These are phyloP conservation scores for Chrysanthemum lavandulifolium DNA, from an alignment of 129 eudicot genomes.

Conservation along the genomic window DNA sequence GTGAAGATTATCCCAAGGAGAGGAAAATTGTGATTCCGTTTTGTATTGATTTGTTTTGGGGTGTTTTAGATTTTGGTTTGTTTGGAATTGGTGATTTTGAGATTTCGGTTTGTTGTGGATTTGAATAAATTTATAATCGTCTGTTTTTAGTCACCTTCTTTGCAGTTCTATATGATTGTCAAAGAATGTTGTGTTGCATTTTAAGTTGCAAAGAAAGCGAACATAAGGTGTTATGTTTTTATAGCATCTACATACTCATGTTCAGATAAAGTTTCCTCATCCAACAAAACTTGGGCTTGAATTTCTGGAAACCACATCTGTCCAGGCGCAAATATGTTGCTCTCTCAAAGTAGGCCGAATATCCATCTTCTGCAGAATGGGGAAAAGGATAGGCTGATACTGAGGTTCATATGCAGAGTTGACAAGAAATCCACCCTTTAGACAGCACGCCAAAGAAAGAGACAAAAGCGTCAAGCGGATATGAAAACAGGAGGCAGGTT, in stretches of 20 bases:
- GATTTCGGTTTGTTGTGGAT: too few relatives aligned
- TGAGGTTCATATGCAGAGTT: conserved; percentile 58
- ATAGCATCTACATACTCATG: conserved; percentile 43
- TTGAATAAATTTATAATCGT: too few relatives aligned
- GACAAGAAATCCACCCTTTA: conserved; percentile 33
- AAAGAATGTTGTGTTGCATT: too few relatives aligned
- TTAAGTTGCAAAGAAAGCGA: too few relatives aligned
- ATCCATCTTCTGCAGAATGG: conserved; percentile 67
- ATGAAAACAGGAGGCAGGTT: conserved; percentile 70
- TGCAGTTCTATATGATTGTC: too few relatives aligned
- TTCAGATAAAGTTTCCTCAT: conserved; percentile 66
- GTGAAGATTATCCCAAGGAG: conserved; percentile 71
- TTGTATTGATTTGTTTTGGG: conserved; percentile 39
- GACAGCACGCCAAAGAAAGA: conserved; percentile 49
- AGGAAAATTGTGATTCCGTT: conserved; percentile 86
- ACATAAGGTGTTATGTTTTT: background rate
- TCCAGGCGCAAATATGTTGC: conserved; percentile 84
- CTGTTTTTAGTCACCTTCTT: too few relatives aligned
- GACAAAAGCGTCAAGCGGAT: conserved; percentile 33
- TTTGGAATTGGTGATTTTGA: too few relatives aligned
- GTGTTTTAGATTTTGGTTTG: too few relatives aligned
- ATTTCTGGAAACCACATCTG: conserved; percentile 37
- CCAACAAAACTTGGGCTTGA: conserved; percentile 58
- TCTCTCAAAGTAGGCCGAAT: conserved; percentile 35
- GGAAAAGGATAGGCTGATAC: conserved; percentile 95